These are phyloP conservation scores for Scutellaria galericulata DNA, from an alignment of 257 asterid species.

Conservation along the genomic window DNA sequence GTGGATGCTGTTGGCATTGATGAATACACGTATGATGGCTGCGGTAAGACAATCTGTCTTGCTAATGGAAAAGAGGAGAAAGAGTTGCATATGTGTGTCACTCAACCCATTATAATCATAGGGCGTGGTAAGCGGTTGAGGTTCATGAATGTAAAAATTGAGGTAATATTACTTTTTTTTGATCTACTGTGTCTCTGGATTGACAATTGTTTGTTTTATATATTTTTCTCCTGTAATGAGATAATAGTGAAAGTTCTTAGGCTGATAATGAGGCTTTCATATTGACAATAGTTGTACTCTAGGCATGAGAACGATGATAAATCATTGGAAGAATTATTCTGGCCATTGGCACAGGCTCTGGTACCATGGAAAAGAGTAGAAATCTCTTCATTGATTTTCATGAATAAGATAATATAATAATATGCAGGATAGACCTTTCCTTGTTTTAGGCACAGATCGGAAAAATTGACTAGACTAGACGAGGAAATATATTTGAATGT, in stretches of 20 bases:
- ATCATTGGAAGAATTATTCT: neutral
- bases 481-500: neutral
- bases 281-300: neutral
- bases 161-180: slow-evolving; percentile 60
- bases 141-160: slow-evolving; percentile 85
- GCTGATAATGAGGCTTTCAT: neutral
- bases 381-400: neutral
- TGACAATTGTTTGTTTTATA: slow-evolving; percentile 24
- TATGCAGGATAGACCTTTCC: neutral
- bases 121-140: slow-evolving; percentile 93
- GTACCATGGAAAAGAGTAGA: slow-evolving; percentile 15
- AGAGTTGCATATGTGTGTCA: slow-evolving; percentile 52
- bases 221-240: slow-evolving; percentile 3
- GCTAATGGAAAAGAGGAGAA: slow-evolving; percentile 58
- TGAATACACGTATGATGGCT: slow-evolving; percentile 89
- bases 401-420: neutral
- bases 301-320: slow-evolving; percentile 2
- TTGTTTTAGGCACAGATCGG: slow-evolving; percentile 6
- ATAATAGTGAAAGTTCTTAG: neutral
- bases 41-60: slow-evolving; percentile 86
- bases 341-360: neutral
- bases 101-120: slow-evolving; percentile 74
- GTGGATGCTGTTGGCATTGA: slow-evolving; percentile 85
- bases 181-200: slow-evolving; percentile 15
- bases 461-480: neutral